These are phyloP conservation scores for Gracilariopsis chorda DNA, from an alignment of 23 red algal species.

Conservation along the genomic window DNA sequence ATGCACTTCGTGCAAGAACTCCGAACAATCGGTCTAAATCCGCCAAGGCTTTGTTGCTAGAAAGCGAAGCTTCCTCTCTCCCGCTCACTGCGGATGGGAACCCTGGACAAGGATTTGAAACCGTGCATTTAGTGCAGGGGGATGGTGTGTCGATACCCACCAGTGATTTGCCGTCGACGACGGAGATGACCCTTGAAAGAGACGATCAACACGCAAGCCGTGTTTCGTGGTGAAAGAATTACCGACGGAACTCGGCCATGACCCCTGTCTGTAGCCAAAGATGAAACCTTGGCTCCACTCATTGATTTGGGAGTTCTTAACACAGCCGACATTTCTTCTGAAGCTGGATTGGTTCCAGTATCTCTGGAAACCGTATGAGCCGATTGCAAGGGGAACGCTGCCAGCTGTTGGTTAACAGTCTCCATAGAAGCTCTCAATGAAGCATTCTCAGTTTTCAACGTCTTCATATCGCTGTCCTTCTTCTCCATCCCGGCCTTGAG, in stretches of 20 bases:
- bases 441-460: neutral
- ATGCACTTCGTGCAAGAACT: too few relatives aligned
- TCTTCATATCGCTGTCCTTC: neutral
- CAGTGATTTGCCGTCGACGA: too few relatives aligned
- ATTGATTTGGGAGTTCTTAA: neutral
- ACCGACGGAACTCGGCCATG: conserved; percentile 11
- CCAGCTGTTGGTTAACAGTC: neutral
- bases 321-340: too few relatives aligned
- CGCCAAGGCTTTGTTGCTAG: too few relatives aligned
- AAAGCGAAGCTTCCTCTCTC: too few relatives aligned
- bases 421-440: neutral
- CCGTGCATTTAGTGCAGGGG: too few relatives aligned
- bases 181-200: too few relatives aligned
- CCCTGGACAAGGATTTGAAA: too few relatives aligned
- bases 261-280: conserved; percentile 12
- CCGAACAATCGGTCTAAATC: too few relatives aligned
- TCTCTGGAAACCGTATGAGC: neutral
- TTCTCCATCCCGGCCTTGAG: neutral
- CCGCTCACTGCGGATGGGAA: too few relatives aligned
- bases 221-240: neutral
- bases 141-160: too few relatives aligned
- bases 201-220: neutral
- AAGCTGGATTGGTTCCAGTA: too few relatives aligned
- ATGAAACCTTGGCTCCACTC: neutral
- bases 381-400: neutral